phyloP scores from a whole-genome alignment of 257 asterid species.

The Cordia subcordata region DNA sequence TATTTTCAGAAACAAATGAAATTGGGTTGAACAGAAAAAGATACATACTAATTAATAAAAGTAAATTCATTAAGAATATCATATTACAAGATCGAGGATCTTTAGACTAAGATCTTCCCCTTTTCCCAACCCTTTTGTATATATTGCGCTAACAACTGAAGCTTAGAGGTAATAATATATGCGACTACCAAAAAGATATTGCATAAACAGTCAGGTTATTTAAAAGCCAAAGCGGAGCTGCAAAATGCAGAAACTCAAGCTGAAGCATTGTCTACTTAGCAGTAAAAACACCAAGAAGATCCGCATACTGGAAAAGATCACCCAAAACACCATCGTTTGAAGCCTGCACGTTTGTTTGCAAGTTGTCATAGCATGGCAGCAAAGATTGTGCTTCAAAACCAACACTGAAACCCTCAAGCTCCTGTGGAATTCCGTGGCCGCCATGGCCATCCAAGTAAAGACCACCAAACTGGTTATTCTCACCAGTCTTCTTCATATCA shows the following conservation, averaged over 20 bases:
- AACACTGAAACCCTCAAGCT: slow-evolving; percentile 17
- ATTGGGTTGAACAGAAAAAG: no score
- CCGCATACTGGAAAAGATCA: slow-evolving; percentile 24
- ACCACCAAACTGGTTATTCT: slow-evolving; percentile 10
- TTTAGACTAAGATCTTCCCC: no score
- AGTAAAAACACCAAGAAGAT: slow-evolving; percentile 23
- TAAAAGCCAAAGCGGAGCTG: neutral
- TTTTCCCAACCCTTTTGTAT: neutral
- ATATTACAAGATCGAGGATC: no score
- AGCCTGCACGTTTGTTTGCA: slow-evolving; percentile 14
- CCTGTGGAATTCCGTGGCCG: slow-evolving; percentile 12
- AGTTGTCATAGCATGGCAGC: slow-evolving; percentile 13
- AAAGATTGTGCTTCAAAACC: slow-evolving; percentile 16
- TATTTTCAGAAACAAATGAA: no score
- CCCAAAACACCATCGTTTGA: slow-evolving; percentile 18
- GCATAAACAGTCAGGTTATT: neutral
- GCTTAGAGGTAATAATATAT: neutral
- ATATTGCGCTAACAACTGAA: neutral
- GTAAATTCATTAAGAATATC: no score
- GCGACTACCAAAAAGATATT: neutral
- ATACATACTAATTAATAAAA: no score
- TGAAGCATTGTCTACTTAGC: slow-evolving; percentile 32
- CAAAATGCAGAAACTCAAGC: neutral
- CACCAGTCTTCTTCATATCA: slow-evolving; percentile 4
- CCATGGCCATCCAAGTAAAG: slow-evolving; percentile 8